phyloP scores from a whole-genome alignment of 805 yeast species.

The Scheffersomyces stipitis region DNA sequence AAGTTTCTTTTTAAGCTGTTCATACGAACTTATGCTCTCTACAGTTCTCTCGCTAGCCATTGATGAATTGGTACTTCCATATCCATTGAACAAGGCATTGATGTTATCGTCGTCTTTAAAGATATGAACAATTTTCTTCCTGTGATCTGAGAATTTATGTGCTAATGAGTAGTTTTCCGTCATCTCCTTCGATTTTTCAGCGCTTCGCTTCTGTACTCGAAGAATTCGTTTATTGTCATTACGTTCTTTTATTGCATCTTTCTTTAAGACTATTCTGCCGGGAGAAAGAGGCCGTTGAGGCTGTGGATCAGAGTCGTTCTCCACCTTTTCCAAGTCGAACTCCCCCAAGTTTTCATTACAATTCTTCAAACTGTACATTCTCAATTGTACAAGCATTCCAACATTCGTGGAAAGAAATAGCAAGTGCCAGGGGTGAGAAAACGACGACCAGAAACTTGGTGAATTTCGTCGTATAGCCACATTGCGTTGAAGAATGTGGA shows the following conservation, averaged over 20 bases:
- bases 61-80: background rate
- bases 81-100: conserved; percentile 9
- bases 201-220: conserved; percentile 6
- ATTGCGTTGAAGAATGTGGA: too few relatives aligned
- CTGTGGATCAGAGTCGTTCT: too few relatives aligned
- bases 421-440: background rate
- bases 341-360: too few relatives aligned
- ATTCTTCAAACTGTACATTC: background rate
- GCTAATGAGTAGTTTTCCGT: conserved; percentile 9
- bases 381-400: background rate
- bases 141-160: conserved; percentile 11
- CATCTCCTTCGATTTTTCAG: background rate
- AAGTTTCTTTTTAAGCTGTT: background rate
- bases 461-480: too few relatives aligned
- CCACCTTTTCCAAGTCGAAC: too few relatives aligned
- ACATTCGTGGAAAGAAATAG: background rate
- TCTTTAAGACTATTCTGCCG: too few relatives aligned
- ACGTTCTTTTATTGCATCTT: conserved; percentile 1
- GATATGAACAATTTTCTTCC: conserved; percentile 8
- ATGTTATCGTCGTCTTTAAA: conserved; percentile 9
- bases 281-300: too few relatives aligned
- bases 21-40: background rate
- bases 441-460: background rate
- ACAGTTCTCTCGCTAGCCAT: background rate
- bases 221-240: conserved; percentile 4